Percentiles rank a stretch among this genome's conserved stretches.
These are phyloP conservation scores for Petunia hybrid DNA, from an alignment of 305 asterid species.

Conservation along the genomic window DNA sequence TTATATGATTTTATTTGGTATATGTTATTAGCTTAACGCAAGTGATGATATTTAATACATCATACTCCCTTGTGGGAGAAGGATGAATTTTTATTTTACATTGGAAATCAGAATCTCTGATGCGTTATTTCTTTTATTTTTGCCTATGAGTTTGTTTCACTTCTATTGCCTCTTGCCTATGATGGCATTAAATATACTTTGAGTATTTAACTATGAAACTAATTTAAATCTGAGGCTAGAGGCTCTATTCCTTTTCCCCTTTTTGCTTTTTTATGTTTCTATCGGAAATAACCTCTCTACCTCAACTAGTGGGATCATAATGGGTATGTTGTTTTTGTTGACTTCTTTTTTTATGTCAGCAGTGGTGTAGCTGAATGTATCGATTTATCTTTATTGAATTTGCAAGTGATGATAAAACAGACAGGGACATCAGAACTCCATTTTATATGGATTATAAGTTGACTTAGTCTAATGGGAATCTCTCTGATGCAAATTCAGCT, in stretches of 20 bases:
- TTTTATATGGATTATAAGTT: constrained; percentile 35
- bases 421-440: constrained; percentile 70
- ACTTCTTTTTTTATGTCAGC: not conserved
- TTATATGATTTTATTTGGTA: not conserved
- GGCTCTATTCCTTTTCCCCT: not conserved
- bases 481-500: constrained; percentile 56
- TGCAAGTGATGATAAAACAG: constrained; percentile 62
- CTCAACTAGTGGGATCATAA: too few species aligned
- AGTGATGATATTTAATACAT: constrained; percentile 38
- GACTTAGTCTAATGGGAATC: constrained; percentile 69
- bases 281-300: too few species aligned
- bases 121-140: constrained; percentile 35
- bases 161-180: constrained; percentile 49
- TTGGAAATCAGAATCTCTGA: constrained; percentile 72
- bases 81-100: constrained; percentile 41
- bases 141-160: too few species aligned
- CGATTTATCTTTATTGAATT: not conserved
- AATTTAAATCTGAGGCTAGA: constrained; percentile 50
- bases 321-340: not conserved
- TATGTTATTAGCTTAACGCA: constrained; percentile 33
- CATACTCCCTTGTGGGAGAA: constrained; percentile 50
- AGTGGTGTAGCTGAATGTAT: not conserved
- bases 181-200: constrained; percentile 75
- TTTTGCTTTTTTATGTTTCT: too few species aligned
- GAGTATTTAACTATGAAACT: constrained; percentile 56